These are phyloP conservation scores for Solanum chacoense DNA, from an alignment of 305 asterid species.

Conservation along the genomic window DNA sequence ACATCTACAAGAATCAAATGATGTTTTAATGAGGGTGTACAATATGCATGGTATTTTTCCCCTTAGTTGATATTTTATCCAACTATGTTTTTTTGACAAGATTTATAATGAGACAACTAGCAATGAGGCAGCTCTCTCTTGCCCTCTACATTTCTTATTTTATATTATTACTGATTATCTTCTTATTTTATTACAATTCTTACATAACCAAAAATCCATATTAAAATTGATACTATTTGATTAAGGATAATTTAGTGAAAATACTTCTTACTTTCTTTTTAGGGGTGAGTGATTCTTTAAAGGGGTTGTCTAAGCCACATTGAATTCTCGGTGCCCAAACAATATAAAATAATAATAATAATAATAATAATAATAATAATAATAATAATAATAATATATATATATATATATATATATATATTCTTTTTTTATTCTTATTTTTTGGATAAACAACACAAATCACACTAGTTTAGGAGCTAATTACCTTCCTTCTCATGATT, in stretches of 20 bases:
- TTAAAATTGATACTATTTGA: background rate
- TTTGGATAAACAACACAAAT: no score
- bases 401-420: no score
- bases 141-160: background rate
- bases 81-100: background rate
- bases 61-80: no score
- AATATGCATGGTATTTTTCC: no score
- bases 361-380: no score
- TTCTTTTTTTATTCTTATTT: no score
- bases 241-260: background rate
- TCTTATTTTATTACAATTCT: background rate
- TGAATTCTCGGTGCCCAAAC: no score
- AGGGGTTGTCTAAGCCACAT: no score
- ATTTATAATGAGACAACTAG: background rate
- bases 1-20: background rate
- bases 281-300: background rate
- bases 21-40: background rate
- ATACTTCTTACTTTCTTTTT: background rate
- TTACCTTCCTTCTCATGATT: no score
- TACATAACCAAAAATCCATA: background rate
- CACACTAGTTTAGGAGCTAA: background rate
- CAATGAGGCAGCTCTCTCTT: background rate
- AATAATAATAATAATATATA: no score
- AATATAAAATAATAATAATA: no score
- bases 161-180: background rate